Evolutionary conservation across 805 yeast genomes (phyloP).

Genomic region (Candida caryicola): DNA sequence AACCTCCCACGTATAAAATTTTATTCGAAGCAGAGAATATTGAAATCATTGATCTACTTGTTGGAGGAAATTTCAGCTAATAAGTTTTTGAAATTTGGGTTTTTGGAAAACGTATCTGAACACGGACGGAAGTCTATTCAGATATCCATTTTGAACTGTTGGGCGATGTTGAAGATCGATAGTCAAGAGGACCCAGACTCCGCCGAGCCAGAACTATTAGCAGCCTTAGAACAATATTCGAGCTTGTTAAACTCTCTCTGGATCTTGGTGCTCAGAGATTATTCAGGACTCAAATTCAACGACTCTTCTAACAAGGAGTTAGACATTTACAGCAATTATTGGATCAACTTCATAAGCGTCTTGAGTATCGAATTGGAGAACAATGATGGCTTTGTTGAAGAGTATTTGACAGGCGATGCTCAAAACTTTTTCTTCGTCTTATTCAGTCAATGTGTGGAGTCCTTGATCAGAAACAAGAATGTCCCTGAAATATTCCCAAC

Average conservation of each 20-base stretch:
- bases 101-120: constrained; percentile 46
- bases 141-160: constrained; percentile 61
- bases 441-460: constrained; percentile 81
- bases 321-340: constrained; percentile 53
- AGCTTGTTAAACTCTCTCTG: constrained; percentile 69
- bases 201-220: constrained; percentile 45
- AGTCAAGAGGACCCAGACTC: constrained; percentile 20
- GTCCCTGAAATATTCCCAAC: constrained; percentile 51
- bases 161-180: constrained; percentile 60
- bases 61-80: constrained; percentile 55
- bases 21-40: constrained; percentile 47
- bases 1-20: constrained; percentile 43
- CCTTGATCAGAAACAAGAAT: constrained; percentile 49
- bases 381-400: constrained; percentile 43
- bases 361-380: constrained; percentile 61
- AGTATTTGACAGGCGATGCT: constrained; percentile 54
- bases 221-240: constrained; percentile 54
- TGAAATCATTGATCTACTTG: constrained; percentile 62
- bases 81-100: constrained; percentile 52
- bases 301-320: constrained; percentile 38
- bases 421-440: constrained; percentile 71
- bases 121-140: constrained; percentile 51
- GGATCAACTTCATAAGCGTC: constrained; percentile 79
- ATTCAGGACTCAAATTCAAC: constrained; percentile 61
- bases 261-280: constrained; percentile 74